Evolutionary conservation across 2,329 filamentous ascomycete species (phyloP).

Genomic region (Cladosporium sp.): DNA sequence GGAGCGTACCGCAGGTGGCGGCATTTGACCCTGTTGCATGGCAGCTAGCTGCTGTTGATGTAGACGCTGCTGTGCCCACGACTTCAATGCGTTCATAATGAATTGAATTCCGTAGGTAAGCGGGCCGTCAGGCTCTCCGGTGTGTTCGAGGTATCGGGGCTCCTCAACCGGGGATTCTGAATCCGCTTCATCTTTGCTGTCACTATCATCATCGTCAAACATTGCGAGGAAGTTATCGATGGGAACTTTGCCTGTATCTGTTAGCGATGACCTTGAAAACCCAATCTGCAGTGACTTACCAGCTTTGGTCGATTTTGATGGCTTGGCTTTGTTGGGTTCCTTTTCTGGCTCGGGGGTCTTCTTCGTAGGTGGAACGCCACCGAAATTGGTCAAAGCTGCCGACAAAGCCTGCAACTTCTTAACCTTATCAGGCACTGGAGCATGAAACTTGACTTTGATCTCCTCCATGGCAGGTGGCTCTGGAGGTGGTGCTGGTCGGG

Average conservation of each 20-base stretch:
- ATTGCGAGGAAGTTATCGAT: slow-evolving; percentile 25
- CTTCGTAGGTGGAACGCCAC: slow-evolving; percentile 19
- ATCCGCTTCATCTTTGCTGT: slow-evolving; percentile 9
- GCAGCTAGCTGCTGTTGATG: slow-evolving; percentile 19
- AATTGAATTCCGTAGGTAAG: slow-evolving; percentile 30
- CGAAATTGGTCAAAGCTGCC: slow-evolving; percentile 24
- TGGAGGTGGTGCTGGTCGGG: neutral
- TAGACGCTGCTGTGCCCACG: slow-evolving; percentile 29
- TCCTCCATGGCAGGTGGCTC: neutral
- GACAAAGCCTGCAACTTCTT: slow-evolving; percentile 25
- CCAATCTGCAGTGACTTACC: neutral
- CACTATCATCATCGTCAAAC: slow-evolving; percentile 20
- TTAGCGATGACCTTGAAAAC: neutral
- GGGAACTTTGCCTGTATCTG: slow-evolving; percentile 2
- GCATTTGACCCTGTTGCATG: slow-evolving; percentile 14
- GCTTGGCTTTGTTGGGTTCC: neutral
- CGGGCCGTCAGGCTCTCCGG: slow-evolving; percentile 22
- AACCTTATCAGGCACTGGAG: slow-evolving; percentile 22
- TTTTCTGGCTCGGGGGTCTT: neutral
- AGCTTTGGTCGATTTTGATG: neutral
- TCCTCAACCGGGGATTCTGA: slow-evolving; percentile 9
- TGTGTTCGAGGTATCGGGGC: slow-evolving; percentile 12
- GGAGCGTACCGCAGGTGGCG: neutral
- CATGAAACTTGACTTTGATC: slow-evolving; percentile 11
- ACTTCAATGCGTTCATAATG: slow-evolving; percentile 32